Conservation (phyloP, 2,329 filamentous ascomycete species). For the Alternaria brassicicola region DNA sequence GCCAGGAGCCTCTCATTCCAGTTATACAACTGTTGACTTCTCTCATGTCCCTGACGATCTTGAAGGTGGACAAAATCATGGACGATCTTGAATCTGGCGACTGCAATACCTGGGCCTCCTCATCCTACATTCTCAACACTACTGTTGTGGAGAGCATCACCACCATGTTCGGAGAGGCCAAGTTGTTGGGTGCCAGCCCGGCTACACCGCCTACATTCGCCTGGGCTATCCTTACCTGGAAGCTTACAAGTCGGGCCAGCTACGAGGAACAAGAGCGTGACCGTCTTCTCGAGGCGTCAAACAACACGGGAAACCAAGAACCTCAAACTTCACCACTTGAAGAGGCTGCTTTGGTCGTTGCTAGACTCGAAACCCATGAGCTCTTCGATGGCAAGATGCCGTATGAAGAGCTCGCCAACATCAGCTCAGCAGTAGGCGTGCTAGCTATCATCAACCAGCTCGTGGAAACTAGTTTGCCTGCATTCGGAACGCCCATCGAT, state of each 20-base stretch:
- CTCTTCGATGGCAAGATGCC: constrained; percentile 35
- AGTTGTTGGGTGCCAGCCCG: constrained; percentile 59
- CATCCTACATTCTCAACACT: constrained; percentile 71
- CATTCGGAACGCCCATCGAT: constrained; percentile 57
- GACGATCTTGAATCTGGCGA: constrained; percentile 50
- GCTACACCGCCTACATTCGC: constrained; percentile 78
- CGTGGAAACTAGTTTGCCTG: constrained; percentile 34
- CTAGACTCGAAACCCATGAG: constrained; percentile 31
- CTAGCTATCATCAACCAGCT: constrained; percentile 36
- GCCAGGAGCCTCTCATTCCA: constrained; percentile 57
- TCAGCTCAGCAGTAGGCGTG: constrained; percentile 32
- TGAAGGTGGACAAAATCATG: constrained; percentile 70
- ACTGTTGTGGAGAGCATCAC: constrained; percentile 76
- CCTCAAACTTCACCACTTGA: constrained; percentile 32
- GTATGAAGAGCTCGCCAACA: constrained; percentile 35
- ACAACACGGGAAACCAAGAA: constrained; percentile 17
- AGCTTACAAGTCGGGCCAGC: constrained; percentile 28
- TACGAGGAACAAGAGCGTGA: constrained; percentile 40
- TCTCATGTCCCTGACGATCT: constrained; percentile 72
- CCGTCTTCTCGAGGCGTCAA: constrained; percentile 29
- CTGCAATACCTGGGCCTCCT: constrained; percentile 42
- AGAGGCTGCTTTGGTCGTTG: constrained; percentile 33
- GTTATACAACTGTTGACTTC: constrained; percentile 73
- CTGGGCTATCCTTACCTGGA: constrained; percentile 71
- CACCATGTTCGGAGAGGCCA: constrained; percentile 68